Evolutionary conservation across 1,284 basidiomycete genomes (phyloP).

Genomic region (Sutorius eximius): DNA sequence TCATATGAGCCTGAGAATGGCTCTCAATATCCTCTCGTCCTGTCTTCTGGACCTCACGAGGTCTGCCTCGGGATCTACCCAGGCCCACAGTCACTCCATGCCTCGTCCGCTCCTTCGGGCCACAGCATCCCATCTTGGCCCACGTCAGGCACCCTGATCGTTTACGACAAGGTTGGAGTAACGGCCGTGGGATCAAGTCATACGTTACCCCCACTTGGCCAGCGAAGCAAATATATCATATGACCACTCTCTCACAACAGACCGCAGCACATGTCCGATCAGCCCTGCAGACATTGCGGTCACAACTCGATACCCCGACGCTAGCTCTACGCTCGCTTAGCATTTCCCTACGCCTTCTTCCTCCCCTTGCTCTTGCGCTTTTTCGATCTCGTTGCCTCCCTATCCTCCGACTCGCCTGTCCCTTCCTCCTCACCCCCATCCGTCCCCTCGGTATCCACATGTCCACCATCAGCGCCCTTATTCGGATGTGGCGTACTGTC

Average conservation of each 20-base stretch:
- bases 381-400: constrained; percentile 15
- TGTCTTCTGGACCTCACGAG: constrained; percentile 3
- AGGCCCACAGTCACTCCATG: constrained; percentile 3
- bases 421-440: constrained; percentile 19
- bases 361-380: constrained; percentile 25
- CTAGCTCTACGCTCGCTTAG: background rate
- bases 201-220: constrained; percentile 9
- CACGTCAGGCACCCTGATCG: constrained; percentile 19
- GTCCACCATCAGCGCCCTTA: constrained; percentile 13
- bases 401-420: background rate
- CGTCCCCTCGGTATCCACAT: constrained; percentile 7
- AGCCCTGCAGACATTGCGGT: constrained; percentile 5
- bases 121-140: constrained; percentile 1
- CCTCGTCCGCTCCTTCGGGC: background rate
- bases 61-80: background rate
- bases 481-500: constrained; percentile 18
- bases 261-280: constrained; percentile 9
- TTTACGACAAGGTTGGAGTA: constrained; percentile 19
- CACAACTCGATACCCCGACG: background rate
- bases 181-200: constrained; percentile 15
- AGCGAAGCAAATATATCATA: background rate
- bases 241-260: background rate
- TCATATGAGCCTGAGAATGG: constrained; percentile 15
- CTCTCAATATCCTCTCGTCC: background rate
- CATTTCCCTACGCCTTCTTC: constrained; percentile 14